Percentiles rank a stretch among this genome's conserved stretches.
Evolutionary conservation across 768 basidiomycete species (phyloP).

Genomic region (Ramaria rubella): DNA sequence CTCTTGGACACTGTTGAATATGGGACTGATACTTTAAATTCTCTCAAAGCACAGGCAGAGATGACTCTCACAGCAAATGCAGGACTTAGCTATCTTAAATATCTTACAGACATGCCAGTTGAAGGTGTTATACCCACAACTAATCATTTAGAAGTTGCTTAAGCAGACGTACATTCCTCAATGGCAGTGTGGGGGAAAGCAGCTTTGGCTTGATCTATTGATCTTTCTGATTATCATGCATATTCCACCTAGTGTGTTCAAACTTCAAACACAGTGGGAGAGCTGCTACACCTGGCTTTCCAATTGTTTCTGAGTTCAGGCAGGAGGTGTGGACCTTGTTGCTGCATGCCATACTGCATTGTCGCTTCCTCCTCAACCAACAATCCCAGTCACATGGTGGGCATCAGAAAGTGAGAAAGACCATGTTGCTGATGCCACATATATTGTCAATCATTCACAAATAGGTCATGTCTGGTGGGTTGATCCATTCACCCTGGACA

Average conservation of each 20-base stretch:
- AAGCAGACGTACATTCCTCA: slow-evolving; percentile 28
- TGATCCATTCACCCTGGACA: neutral
- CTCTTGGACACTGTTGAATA: neutral
- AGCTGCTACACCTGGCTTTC: neutral
- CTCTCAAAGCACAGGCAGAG: neutral
- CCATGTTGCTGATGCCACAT: neutral
- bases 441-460: neutral
- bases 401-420: neutral
- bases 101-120: slow-evolving; percentile 17
- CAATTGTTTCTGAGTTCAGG: neutral
- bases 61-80: neutral
- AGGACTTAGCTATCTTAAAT: slow-evolving; percentile 20
- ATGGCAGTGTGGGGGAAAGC: slow-evolving; percentile 22
- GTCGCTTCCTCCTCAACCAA: neutral
- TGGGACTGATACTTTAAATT: neutral
- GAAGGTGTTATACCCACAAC: slow-evolving; percentile 31
- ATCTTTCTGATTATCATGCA: slow-evolving; percentile 12
- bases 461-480: neutral
- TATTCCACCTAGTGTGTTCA: slow-evolving; percentile 20
- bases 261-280: neutral
- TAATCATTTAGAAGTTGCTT: slow-evolving; percentile 33
- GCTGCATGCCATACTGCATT: neutral
- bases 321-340: neutral
- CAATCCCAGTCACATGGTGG: neutral
- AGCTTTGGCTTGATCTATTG: slow-evolving; percentile 26